Conservation (phyloP, 306 rosid genomes). For the Myrica gale region DNA sequence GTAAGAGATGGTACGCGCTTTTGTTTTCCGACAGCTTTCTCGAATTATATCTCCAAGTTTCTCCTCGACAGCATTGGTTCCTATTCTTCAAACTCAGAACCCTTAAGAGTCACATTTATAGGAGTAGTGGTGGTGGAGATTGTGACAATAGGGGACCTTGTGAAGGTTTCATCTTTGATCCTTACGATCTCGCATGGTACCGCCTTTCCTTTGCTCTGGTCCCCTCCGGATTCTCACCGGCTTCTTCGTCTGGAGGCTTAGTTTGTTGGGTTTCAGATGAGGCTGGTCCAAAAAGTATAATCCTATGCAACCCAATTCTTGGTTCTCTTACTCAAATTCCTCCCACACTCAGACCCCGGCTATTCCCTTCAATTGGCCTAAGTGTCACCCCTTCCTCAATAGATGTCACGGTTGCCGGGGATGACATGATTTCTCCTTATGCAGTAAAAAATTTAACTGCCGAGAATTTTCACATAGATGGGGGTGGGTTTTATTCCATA, state of each 20-base stretch:
- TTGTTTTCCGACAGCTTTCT: constrained; percentile 65
- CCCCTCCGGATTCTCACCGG: constrained; percentile 78
- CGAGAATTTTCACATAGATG: constrained; percentile 81
- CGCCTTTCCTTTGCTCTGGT: constrained; percentile 52
- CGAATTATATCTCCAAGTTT: constrained; percentile 64
- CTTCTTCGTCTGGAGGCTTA: constrained; percentile 70
- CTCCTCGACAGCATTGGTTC: constrained; percentile 70
- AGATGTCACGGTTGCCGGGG: constrained; percentile 75
- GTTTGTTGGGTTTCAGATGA: constrained; percentile 72
- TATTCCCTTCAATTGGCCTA: constrained; percentile 82
- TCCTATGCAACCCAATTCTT: constrained; percentile 75
- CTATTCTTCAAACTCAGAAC: constrained; percentile 70
- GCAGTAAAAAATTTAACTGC: constrained; percentile 86
- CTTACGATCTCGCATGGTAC: constrained; percentile 72
- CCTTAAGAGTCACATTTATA: constrained; percentile 48
- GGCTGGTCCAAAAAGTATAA: constrained; percentile 72
- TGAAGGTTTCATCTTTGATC: constrained; percentile 82
- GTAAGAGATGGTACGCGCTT: constrained; percentile 85
- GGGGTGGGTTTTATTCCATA: constrained; percentile 71
- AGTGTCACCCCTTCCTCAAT: constrained; percentile 59
- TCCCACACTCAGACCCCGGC: constrained; percentile 68
- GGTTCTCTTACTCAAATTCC: constrained; percentile 73
- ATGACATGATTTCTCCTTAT: constrained; percentile 88
- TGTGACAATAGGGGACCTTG: constrained; percentile 7
- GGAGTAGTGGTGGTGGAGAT: constrained; percentile 24